Conservation (phyloP, 2,329 filamentous ascomycete species). For the Parascedosporium putredinis region DNA sequence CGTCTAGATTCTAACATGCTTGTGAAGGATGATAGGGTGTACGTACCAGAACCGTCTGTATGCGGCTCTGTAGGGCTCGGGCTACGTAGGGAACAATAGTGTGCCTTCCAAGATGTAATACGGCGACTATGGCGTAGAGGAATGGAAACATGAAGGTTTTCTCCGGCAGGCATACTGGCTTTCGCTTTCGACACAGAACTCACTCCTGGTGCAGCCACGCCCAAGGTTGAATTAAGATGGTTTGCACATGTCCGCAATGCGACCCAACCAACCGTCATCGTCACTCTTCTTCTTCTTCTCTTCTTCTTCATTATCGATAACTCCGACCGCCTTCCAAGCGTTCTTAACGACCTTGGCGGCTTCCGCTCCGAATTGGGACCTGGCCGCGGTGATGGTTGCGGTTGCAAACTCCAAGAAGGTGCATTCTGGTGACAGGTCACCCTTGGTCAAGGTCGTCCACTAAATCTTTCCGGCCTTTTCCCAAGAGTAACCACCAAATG, state of each 20-base stretch:
- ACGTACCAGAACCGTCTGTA: too few species aligned
- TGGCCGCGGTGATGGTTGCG: conserved; percentile 34
- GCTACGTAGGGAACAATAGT: too few species aligned
- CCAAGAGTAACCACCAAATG: conserved; percentile 7
- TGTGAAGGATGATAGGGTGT: too few species aligned
- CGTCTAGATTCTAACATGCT: too few species aligned
- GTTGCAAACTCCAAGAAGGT: conserved; percentile 39
- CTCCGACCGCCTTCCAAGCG: conserved; percentile 38
- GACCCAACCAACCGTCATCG: neutral
- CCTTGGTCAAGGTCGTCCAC: conserved; percentile 36
- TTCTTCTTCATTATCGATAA: conserved; percentile 14
- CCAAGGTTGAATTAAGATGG: neutral
- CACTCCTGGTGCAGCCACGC: too few species aligned
- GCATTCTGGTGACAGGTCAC: conserved; percentile 27
- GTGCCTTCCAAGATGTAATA: too few species aligned
- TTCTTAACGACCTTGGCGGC: conserved; percentile 32
- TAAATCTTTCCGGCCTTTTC: conserved; percentile 5
- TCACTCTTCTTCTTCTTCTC: neutral
- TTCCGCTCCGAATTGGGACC: conserved; percentile 29
- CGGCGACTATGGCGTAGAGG: neutral
- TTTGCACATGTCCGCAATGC: conserved; percentile 1
- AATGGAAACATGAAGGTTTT: too few species aligned
- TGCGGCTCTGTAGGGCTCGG: too few species aligned
- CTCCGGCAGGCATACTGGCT: too few species aligned
- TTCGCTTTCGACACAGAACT: too few species aligned